phyloP scores from a whole-genome alignment of 164 flowering plant species.

The Liriodendron chinense region DNA sequence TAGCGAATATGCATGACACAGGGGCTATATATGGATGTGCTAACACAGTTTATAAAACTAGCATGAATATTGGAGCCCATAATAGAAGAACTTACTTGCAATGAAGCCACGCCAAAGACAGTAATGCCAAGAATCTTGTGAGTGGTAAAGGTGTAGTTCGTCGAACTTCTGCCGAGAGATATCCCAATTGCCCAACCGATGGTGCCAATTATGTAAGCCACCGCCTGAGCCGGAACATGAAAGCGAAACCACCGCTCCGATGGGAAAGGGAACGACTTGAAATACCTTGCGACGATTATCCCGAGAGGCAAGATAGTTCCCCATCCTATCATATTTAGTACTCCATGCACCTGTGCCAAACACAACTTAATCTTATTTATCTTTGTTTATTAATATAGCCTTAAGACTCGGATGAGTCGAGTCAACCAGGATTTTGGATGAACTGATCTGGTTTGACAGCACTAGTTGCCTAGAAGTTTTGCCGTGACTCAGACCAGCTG shows the following conservation, averaged over 20 bases:
- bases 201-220: conserved; percentile 29
- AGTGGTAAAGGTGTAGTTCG: conserved; percentile 22
- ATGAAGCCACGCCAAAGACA: conserved; percentile 35
- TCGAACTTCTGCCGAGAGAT: conserved; percentile 33
- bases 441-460: too few relatives aligned
- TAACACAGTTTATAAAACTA: too few relatives aligned
- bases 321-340: conserved; percentile 48
- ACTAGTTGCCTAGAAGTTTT: too few relatives aligned
- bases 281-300: conserved; percentile 40
- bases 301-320: conserved; percentile 47
- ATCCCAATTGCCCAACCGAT: conserved; percentile 38
- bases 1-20: too few relatives aligned
- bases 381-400: background rate
- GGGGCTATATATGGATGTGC: too few relatives aligned
- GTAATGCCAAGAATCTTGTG: conserved; percentile 33
- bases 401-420: background rate
- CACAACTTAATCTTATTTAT: background rate
- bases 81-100: conserved; percentile 34
- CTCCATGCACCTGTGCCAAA: conserved; percentile 42
- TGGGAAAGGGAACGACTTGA: conserved; percentile 18
- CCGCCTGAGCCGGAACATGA: conserved; percentile 28
- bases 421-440: too few relatives aligned
- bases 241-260: conserved; percentile 7
- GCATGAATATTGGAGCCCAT: background rate
- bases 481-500: too few relatives aligned